Conservation (phyloP, 768 basidiomycete species). For the Hemileccinum impolitum region DNA sequence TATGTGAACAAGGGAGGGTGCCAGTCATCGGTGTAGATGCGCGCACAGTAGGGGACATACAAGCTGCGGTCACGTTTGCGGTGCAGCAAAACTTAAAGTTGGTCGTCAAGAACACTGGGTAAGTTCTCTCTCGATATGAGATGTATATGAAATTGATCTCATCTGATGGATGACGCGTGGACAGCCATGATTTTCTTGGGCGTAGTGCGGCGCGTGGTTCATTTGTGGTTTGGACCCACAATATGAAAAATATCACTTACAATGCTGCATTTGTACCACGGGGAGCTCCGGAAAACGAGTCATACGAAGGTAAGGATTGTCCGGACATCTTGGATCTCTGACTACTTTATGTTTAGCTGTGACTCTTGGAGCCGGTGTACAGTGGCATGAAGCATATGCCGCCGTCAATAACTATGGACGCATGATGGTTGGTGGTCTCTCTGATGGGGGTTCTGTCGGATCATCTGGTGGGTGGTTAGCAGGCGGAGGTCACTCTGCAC, state of each 20-base stretch:
- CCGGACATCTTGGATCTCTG: background rate
- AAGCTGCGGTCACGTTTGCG: conserved; percentile 24
- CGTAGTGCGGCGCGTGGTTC: conserved; percentile 37
- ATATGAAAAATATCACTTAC: conserved; percentile 39
- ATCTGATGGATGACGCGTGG: background rate
- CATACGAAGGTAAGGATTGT: conserved; percentile 21
- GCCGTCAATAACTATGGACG: conserved; percentile 37
- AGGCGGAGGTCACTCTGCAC: conserved; percentile 46
- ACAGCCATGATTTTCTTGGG: conserved; percentile 40
- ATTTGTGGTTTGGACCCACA: conserved; percentile 43
- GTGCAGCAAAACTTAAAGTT: conserved; percentile 19
- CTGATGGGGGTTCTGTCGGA: conserved; percentile 40
- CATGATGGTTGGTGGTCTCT: conserved; percentile 45
- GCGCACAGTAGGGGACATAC: conserved; percentile 22
- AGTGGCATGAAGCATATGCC: conserved; percentile 45
- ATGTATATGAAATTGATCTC: background rate
- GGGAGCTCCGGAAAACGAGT: conserved; percentile 24
- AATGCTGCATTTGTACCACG: conserved; percentile 29
- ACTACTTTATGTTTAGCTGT: conserved; percentile 22
- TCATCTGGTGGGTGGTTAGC: conserved; percentile 49
- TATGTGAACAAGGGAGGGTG: conserved; percentile 25
- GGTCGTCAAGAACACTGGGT: conserved; percentile 30
- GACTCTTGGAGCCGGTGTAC: conserved; percentile 42
- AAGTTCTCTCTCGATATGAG: background rate
- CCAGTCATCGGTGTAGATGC: conserved; percentile 26